Base-by-base conservation (phyloP, 2,329 filamentous ascomycete species). In the Xylariales sp. region DNA sequence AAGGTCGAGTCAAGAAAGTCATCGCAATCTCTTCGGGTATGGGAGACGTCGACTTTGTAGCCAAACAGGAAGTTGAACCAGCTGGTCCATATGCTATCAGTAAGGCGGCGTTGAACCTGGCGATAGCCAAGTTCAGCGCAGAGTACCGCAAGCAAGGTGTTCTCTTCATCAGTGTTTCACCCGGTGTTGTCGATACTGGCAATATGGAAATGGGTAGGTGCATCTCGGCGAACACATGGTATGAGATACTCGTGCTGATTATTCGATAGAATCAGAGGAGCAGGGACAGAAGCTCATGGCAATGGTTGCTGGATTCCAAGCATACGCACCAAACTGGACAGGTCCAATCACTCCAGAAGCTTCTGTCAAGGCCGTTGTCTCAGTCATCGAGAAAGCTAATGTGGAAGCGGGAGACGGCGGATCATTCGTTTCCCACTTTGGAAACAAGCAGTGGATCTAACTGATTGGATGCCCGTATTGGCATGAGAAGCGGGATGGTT, bases 381-480 rank as follows among this genome's bases (percentile, higher is more conserved):
- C 38, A 7, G 48, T 55, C 18, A 46, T 52, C 18, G 35, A 55
- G 20, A 54, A 51, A 16, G 53, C 48, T 7, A 62, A 55, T 0
- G 43, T 55, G 8, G 45, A 52, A 27, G 16, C 18, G 8, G 46
- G 46, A 0, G 49, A 69, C 49, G 74, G 64, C 2, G 78, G 78
- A 3, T 55, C 60, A 0, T 78, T 76, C 49, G 47, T 81, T 1
- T 76, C 73, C 20, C 76, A 82, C 25, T 51, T 65, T 42, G 73
- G 76, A 3, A 74, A 63, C 47, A 70, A 74, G 56, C 62, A 70
- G 40, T 79, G 74, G 74, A 32, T 78, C 7, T 78, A 22, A 15
- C 7, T 32, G 24, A 8, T 27, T 27, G n/a, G n/a, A n/a, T n/a
- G n/a, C n/a, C n/a, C n/a, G n/a, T n/a, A n/a, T n/a, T n/a, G n/a